phyloP scores from a whole-genome alignment of 306 rosid genomes.

The Rosa multiflora region DNA sequence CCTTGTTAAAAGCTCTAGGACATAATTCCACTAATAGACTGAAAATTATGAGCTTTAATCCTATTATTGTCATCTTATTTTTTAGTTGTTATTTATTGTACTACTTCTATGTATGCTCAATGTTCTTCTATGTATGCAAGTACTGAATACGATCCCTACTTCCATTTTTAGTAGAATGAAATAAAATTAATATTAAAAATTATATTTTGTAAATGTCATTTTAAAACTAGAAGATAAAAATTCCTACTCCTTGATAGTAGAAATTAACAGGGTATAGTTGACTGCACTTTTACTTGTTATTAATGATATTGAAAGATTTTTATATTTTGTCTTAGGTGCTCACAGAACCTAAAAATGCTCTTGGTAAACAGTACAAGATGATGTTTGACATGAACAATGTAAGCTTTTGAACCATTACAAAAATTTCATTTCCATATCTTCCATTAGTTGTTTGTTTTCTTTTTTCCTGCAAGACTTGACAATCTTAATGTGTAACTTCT shows the following conservation, averaged over 20 bases:
- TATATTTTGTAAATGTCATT: neutral
- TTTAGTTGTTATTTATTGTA: neutral
- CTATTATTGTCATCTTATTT: neutral
- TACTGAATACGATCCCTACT: neutral
- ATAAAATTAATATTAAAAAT: neutral
- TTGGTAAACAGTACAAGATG: conserved; percentile 67
- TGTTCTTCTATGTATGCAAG: neutral
- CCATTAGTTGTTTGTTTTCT: neutral
- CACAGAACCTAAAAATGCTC: conserved; percentile 68
- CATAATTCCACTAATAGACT: neutral
- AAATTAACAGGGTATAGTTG: neutral
- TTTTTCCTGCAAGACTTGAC: neutral
- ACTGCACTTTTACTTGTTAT: neutral
- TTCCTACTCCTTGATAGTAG: neutral
- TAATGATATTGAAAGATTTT: conserved; percentile 14
- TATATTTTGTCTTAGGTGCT: conserved; percentile 44
- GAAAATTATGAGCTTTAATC: neutral
- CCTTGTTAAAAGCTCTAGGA: neutral
- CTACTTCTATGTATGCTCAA: neutral
- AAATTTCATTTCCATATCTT: neutral
- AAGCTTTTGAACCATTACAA: conserved; percentile 25
- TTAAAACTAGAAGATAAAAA: neutral
- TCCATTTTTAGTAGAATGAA: neutral
- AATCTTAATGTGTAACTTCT: conserved; percentile 17
- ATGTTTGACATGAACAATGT: conserved; percentile 70